phyloP scores from a whole-genome alignment of 2,329 filamentous ascomycete genomes.

The Botryotinia convoluta region DNA sequence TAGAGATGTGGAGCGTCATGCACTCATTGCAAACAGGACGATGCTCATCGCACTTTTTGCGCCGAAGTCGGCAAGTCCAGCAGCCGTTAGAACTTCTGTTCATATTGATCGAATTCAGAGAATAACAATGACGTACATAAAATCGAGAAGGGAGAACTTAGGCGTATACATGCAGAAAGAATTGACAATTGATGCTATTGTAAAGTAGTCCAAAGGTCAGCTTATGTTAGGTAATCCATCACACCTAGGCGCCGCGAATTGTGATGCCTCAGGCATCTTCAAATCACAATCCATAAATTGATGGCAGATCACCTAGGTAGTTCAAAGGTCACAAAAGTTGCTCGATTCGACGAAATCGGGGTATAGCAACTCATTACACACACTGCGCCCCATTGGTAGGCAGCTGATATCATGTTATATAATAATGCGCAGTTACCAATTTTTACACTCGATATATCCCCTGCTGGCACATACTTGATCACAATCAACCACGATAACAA shows the following conservation, averaged over 20 bases:
- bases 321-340: not conserved
- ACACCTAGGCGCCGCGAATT: not conserved
- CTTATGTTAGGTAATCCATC: not conserved
- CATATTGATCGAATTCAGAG: not conserved
- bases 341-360: not conserved
- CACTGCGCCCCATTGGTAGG: not conserved
- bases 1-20: conserved; percentile 52
- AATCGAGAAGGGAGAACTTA: not conserved
- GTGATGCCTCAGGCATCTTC: not conserved
- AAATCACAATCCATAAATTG: not conserved
- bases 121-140: not conserved
- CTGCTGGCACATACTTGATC: not conserved
- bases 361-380: not conserved
- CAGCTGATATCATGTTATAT: not conserved
- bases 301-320: too few relatives aligned
- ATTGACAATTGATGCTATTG: not conserved
- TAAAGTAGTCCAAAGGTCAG: not conserved
- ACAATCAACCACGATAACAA: too few relatives aligned
- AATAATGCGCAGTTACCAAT: not conserved
- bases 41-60: conserved; percentile 59
- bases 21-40: conserved; percentile 53
- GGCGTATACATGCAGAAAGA: not conserved
- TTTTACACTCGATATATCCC: not conserved
- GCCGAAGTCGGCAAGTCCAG: conserved; percentile 51
- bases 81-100: conserved; percentile 22